phyloP scores from a whole-genome alignment of 495 filamentous ascomycete species.

The Daldinia concentrica region DNA sequence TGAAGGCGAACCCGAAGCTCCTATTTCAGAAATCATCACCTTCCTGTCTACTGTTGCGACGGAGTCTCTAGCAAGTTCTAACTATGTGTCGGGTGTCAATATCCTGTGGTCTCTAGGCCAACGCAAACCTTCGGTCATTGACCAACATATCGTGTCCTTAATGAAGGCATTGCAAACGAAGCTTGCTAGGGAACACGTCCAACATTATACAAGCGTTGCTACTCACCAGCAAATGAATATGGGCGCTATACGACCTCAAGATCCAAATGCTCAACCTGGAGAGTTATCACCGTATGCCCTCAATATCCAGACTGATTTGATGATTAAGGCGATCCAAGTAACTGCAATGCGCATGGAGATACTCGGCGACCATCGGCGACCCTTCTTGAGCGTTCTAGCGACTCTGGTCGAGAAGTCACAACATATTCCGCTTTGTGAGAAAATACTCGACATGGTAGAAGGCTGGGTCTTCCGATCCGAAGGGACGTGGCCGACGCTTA shows the following conservation, averaged over 20 bases:
- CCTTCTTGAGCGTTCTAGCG: slow-evolving; percentile 93
- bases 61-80: slow-evolving; percentile 78
- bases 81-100: slow-evolving; percentile 87
- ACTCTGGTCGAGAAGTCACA: slow-evolving; percentile 93
- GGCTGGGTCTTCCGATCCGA: slow-evolving; percentile 93
- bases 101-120: slow-evolving; percentile 90
- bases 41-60: slow-evolving; percentile 84
- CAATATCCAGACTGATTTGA: slow-evolving; percentile 85
- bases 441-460: slow-evolving; percentile 94
- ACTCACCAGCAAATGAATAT: slow-evolving; percentile 55
- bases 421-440: slow-evolving; percentile 83
- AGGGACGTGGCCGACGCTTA: slow-evolving; percentile 92
- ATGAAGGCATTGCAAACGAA: slow-evolving; percentile 96
- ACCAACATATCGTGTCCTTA: slow-evolving; percentile 83
- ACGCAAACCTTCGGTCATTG: slow-evolving; percentile 82
- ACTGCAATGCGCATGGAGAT: slow-evolving; percentile 90
- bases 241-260: slow-evolving; percentile 52
- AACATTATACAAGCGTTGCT: slow-evolving; percentile 67
- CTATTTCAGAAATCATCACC: slow-evolving; percentile 79
- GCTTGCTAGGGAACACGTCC: slow-evolving; percentile 91
- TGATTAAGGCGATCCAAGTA: slow-evolving; percentile 92
- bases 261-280: slow-evolving; percentile 60
- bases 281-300: slow-evolving; percentile 78
- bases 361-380: slow-evolving; percentile 89
- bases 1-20: slow-evolving; percentile 75